phyloP scores from a whole-genome alignment of 768 basidiomycete genomes.

The Russula sp. region DNA sequence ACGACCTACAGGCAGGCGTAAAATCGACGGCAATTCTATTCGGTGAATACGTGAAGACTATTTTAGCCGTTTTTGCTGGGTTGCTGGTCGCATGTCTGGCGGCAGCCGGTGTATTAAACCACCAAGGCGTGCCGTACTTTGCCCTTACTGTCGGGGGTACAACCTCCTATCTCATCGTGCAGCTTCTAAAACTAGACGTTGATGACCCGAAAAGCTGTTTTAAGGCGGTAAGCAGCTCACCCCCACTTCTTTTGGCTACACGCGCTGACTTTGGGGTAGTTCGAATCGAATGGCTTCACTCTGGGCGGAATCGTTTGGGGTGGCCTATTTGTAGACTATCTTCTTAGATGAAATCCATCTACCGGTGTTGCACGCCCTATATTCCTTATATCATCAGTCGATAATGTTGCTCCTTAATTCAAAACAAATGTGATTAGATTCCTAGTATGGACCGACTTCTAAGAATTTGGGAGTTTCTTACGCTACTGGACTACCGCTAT shows the following conservation, averaged over 20 bases:
- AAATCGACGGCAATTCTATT: conserved; percentile 60
- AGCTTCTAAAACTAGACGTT: conserved; percentile 9
- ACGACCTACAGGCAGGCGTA: conserved; percentile 52
- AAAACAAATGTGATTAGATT: too few species aligned
- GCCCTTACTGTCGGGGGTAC: conserved; percentile 10
- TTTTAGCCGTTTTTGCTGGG: conserved; percentile 39
- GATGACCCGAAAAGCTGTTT: conserved; percentile 12
- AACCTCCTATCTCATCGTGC: conserved; percentile 6
- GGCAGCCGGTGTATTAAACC: conserved; percentile 29
- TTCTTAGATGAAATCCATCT: not conserved
- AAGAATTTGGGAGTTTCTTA: too few species aligned
- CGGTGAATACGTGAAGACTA: conserved; percentile 38
- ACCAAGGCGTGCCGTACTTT: conserved; percentile 21
- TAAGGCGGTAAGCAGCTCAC: not conserved
- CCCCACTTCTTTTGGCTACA: not conserved
- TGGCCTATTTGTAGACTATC: conserved; percentile 12
- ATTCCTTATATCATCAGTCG: too few species aligned
- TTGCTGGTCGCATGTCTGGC: conserved; percentile 27
- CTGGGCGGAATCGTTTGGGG: conserved; percentile 12
- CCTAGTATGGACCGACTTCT: too few species aligned
- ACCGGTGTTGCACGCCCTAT: not conserved
- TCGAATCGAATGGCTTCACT: conserved; percentile 14
- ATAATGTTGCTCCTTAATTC: too few species aligned
- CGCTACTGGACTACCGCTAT: too few species aligned
- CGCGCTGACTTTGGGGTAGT: not conserved